Percentiles rank a stretch among this genome's conserved stretches.
These are phyloP conservation scores for Xenosphaeropsis pyriputrescens DNA, from an alignment of 2,329 filamentous ascomycete genomes.

Conservation along the genomic window DNA sequence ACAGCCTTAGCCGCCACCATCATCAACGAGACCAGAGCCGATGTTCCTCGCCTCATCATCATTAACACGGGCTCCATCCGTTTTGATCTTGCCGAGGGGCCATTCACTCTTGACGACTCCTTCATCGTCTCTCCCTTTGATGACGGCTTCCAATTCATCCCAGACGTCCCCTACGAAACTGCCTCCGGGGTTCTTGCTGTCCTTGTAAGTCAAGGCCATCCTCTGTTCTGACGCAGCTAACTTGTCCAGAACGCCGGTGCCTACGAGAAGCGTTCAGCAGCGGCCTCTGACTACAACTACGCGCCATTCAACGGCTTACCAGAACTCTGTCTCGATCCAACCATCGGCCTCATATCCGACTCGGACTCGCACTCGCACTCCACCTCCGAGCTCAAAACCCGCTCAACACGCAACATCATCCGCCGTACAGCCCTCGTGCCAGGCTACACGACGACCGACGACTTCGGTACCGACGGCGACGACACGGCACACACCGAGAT, in stretches of 20 bases:
- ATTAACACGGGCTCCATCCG: constrained; percentile 82
- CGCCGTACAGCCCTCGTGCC: constrained; percentile 24
- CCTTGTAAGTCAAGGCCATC: constrained; percentile 15
- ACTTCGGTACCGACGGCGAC: constrained; percentile 69
- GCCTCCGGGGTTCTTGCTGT: constrained; percentile 51
- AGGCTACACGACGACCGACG: constrained; percentile 81
- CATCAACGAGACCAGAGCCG: constrained; percentile 36
- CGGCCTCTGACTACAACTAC: constrained; percentile 1
- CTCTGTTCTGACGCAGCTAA: neutral
- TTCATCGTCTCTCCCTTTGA: constrained; percentile 80
- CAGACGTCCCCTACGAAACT: constrained; percentile 62
- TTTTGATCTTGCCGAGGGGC: constrained; percentile 86
- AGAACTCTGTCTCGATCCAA: constrained; percentile 17
- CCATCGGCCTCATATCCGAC: constrained; percentile 6
- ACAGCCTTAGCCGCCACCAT: constrained; percentile 57
- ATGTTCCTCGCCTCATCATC: constrained; percentile 54
- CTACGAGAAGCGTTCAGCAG: constrained; percentile 6
- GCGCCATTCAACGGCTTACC: constrained; percentile 16
- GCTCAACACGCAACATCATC: constrained; percentile 10
- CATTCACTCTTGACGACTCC: constrained; percentile 74
- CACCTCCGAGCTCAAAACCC: constrained; percentile 1
- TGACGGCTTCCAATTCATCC: constrained; percentile 61
- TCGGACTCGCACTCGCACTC: too few species aligned
- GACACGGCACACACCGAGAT: constrained; percentile 71
- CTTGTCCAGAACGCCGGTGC: neutral